phyloP scores from a whole-genome alignment of 805 yeast species.

The Lachancea sp. region DNA sequence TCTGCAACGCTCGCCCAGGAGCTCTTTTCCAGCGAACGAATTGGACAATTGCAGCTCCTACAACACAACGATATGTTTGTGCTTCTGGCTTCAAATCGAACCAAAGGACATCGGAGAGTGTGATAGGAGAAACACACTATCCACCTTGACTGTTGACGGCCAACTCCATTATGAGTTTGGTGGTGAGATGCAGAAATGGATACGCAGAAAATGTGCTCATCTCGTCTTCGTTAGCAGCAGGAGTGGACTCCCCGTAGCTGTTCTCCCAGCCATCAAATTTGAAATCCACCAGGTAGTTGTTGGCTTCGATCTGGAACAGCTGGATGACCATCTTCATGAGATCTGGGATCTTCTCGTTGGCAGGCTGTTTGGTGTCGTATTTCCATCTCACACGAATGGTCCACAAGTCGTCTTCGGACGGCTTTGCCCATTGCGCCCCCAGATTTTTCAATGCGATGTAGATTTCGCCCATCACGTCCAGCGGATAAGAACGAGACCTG shows the following conservation, averaged over 20 bases:
- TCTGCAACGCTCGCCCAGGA: too few species aligned
- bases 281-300: constrained; percentile 92
- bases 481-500: constrained; percentile 88
- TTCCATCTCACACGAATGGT: constrained; percentile 93
- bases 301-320: constrained; percentile 89
- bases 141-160: constrained; percentile 82
- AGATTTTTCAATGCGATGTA: constrained; percentile 87
- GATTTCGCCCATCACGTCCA: constrained; percentile 98
- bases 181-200: constrained; percentile 89
- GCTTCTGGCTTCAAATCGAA: too few species aligned
- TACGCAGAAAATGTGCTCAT: constrained; percentile 91
- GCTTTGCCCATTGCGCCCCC: constrained; percentile 97
- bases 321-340: constrained; percentile 96
- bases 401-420: constrained; percentile 93
- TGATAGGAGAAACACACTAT: constrained; percentile 10
- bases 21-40: too few species aligned
- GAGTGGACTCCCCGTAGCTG: constrained; percentile 31
- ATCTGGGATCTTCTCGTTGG: constrained; percentile 49
- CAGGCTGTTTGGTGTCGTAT: constrained; percentile 43
- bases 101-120: too few species aligned
- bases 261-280: constrained; percentile 97
- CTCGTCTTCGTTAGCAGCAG: constrained; percentile 47
- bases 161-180: constrained; percentile 87
- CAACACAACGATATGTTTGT: too few species aligned
- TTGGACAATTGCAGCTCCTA: too few species aligned